Conservation (phyloP, 352 stramenopile genomes). For the Nothophytophthora sp. region DNA sequence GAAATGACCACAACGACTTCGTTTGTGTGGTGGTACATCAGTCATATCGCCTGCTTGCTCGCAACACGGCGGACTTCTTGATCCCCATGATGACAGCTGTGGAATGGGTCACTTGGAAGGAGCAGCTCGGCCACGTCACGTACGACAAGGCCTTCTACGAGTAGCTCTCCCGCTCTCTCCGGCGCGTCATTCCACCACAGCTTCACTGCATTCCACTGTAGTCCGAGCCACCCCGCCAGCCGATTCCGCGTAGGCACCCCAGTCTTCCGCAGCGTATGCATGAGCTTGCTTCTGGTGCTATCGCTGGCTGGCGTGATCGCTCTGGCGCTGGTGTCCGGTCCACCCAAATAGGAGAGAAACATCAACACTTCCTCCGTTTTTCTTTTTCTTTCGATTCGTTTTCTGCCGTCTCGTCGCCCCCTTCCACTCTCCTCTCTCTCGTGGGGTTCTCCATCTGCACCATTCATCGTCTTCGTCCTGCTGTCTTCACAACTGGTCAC, state of each 20-base stretch:
- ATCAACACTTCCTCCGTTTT: conserved; percentile 34
- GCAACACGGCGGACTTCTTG: conserved; percentile 76
- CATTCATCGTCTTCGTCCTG: conserved; percentile 20
- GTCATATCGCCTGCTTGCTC: conserved; percentile 78
- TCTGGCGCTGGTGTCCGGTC: conserved; percentile 15
- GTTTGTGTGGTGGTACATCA: conserved; percentile 21
- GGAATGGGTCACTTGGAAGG: conserved; percentile 87
- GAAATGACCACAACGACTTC: too few species aligned
- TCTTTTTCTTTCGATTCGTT: conserved; percentile 49
- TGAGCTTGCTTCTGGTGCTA: conserved; percentile 4
- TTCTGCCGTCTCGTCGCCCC: conserved; percentile 13
- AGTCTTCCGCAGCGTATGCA: not conserved
- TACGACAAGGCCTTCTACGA: conserved; percentile 85
- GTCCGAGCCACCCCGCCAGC: conserved; percentile 6
- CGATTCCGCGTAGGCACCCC: not conserved
- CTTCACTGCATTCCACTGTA: too few species aligned
- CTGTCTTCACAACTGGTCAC: conserved; percentile 22
- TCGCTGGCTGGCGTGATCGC: conserved; percentile 5
- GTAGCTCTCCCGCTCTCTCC: conserved; percentile 32
- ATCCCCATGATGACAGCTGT: conserved; percentile 81
- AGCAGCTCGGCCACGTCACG: conserved; percentile 66
- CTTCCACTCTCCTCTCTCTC: conserved; percentile 20
- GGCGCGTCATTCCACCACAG: not conserved
- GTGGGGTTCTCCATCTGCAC: conserved; percentile 20
- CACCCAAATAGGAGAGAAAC: conserved; percentile 32